Percentiles rank a stretch among this genome's conserved stretches.
Evolutionary conservation across 345 rosid species (phyloP).

Genomic region (Sapria himalayana): DNA sequence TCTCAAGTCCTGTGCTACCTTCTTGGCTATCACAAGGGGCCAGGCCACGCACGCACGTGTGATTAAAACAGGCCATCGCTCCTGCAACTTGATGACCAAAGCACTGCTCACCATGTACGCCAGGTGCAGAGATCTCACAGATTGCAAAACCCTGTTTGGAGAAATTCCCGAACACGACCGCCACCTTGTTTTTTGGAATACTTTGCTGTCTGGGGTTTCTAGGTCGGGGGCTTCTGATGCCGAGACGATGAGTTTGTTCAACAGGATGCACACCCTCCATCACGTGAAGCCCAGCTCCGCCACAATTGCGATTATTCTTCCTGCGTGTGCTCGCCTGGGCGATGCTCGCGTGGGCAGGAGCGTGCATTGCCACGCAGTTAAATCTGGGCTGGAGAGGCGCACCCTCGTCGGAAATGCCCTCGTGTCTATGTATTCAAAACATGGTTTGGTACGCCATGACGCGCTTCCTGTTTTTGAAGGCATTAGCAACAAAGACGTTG

Average conservation of each 20-base stretch:
- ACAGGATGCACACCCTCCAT: conserved; percentile 17
- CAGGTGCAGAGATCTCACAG: conserved; percentile 33
- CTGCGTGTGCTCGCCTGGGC: conserved; percentile 43
- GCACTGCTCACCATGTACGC: conserved; percentile 65
- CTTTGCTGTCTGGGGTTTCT: conserved; percentile 45
- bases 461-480: conserved; percentile 33
- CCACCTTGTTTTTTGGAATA: conserved; percentile 72
- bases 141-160: conserved; percentile 33
- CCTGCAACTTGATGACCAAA: conserved; percentile 35
- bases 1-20: conserved; percentile 40
- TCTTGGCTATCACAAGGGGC: conserved; percentile 24
- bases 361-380: conserved; percentile 28
- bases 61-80: conserved; percentile 28
- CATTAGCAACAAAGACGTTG: conserved; percentile 46
- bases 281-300: conserved; percentile 36
- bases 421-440: conserved; percentile 65
- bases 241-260: conserved; percentile 30
- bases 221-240: conserved; percentile 20
- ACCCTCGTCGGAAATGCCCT: conserved; percentile 62
- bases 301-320: conserved; percentile 46
- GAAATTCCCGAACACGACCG: conserved; percentile 18
- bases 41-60: conserved; percentile 27
- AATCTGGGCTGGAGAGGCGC: conserved; percentile 36
- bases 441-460: conserved; percentile 24
- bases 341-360: conserved; percentile 28